A percentile compares a stretch with the other conserved stretches of the same genome.
Evolutionary conservation across 2,329 filamentous ascomycete genomes (phyloP).

Genomic region (Dactylonectria estremocensis): DNA sequence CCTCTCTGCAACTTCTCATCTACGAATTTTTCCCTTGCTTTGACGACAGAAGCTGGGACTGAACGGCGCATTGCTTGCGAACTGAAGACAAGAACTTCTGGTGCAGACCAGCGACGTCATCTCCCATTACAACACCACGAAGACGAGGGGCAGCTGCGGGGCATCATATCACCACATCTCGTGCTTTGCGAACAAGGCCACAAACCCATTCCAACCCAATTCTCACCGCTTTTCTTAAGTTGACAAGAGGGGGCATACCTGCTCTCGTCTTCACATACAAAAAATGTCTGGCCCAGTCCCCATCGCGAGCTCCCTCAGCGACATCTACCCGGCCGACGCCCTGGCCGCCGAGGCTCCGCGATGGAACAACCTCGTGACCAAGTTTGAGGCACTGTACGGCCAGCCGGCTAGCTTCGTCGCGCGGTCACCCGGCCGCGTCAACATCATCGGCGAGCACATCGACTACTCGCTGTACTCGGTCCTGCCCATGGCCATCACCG

Average conservation of each 20-base stretch:
- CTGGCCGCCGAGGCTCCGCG: slow-evolving; percentile 77
- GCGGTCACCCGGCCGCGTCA: slow-evolving; percentile 93
- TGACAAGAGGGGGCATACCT: not conserved
- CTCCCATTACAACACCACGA: slow-evolving; percentile 31
- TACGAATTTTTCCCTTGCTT: not conserved
- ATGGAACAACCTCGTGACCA: slow-evolving; percentile 81
- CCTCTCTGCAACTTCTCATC: not conserved
- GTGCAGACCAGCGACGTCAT: slow-evolving; percentile 35
- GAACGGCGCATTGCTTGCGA: not conserved
- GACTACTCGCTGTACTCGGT: slow-evolving; percentile 98
- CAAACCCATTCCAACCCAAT: slow-evolving; percentile 11
- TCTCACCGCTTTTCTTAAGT: not conserved
- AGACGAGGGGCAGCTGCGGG: slow-evolving; percentile 44
- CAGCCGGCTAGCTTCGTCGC: slow-evolving; percentile 84
- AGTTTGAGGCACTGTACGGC: slow-evolving; percentile 81
- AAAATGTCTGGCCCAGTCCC: slow-evolving; percentile 76
- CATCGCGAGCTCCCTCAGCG: slow-evolving; percentile 79
- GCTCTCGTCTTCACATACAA: slow-evolving; percentile 15
- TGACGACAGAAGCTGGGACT: not conserved
- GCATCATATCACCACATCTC: slow-evolving; percentile 43
- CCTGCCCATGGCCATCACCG: slow-evolving; percentile 93
- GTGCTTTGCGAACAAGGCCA: slow-evolving; percentile 32
- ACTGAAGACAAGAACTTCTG: not conserved
- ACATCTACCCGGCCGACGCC: slow-evolving; percentile 87
- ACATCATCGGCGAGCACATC: slow-evolving; percentile 99